These are phyloP conservation scores for Thelonectria blattea DNA, from an alignment of 2,329 filamentous ascomycete species.

Conservation along the genomic window DNA sequence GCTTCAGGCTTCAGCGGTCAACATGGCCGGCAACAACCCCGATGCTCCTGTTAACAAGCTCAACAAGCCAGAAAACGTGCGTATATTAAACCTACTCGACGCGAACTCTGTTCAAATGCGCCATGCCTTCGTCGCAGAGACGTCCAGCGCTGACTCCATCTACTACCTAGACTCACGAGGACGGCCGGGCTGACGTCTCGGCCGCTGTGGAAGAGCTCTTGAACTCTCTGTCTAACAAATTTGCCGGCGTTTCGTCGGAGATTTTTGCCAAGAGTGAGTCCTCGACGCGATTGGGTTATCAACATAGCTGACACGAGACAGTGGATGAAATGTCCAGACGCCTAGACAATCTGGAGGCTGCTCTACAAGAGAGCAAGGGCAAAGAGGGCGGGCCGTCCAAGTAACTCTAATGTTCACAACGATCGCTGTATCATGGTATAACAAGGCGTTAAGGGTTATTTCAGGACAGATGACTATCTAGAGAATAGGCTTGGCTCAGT, in stretches of 20 bases:
- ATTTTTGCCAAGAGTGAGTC: slow-evolving; percentile 85
- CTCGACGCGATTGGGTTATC: background rate
- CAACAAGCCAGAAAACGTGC: slow-evolving; percentile 45
- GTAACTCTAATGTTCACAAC: slow-evolving; percentile 4
- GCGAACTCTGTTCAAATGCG: background rate
- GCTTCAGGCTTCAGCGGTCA: slow-evolving; percentile 5
- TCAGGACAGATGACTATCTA: slow-evolving; percentile 14
- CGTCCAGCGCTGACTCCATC: slow-evolving; percentile 25
- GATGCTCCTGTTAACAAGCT: slow-evolving; percentile 39
- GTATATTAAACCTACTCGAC: slow-evolving; percentile 19
- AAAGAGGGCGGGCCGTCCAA: slow-evolving; percentile 46
- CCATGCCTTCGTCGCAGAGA: slow-evolving; percentile 7
- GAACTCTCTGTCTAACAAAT: slow-evolving; percentile 84
- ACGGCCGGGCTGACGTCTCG: slow-evolving; percentile 68
- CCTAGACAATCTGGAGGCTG: slow-evolving; percentile 81
- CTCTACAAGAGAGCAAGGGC: slow-evolving; percentile 65
- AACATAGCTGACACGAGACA: slow-evolving; percentile 46
- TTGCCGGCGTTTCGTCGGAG: slow-evolving; percentile 82
- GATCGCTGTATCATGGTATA: slow-evolving; percentile 1
- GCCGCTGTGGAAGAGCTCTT: slow-evolving; percentile 86
- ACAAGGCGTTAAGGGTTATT: slow-evolving; percentile 28
- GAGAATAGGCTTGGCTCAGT: slow-evolving; percentile 21
- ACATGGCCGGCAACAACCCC: slow-evolving; percentile 48
- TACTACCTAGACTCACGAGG: slow-evolving; percentile 50
- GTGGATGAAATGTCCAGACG: slow-evolving; percentile 95